Conservation (phyloP, 257 asterid genomes). For the Ballota nigra region DNA sequence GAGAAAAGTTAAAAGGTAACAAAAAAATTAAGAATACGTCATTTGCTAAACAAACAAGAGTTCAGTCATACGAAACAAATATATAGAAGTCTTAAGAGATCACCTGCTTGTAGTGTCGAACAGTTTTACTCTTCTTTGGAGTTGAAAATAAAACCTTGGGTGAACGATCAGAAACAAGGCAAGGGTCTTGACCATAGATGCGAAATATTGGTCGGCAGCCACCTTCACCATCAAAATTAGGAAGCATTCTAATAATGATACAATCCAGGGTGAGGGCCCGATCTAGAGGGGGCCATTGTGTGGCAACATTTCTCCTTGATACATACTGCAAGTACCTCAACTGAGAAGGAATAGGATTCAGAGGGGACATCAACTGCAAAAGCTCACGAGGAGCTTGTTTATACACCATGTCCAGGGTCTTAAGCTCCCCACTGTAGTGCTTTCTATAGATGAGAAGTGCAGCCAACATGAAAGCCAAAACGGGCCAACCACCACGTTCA, state of each 20-base stretch:
- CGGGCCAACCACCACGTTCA: conserved; percentile 96
- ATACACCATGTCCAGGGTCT: conserved; percentile 90
- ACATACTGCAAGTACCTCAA: conserved; percentile 85
- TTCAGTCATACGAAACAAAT: not conserved
- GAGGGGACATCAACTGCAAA: conserved; percentile 67
- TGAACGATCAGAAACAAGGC: conserved; percentile 58
- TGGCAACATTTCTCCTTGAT: conserved; percentile 78
- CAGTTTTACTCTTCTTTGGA: conserved; percentile 63
- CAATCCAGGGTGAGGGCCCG: conserved; percentile 88
- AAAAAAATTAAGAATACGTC: not conserved
- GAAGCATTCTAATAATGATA: conserved; percentile 79
- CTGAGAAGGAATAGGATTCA: conserved; percentile 94
- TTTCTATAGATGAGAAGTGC: conserved; percentile 74
- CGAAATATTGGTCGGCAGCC: conserved; percentile 92
- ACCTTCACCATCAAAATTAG: conserved; percentile 78
- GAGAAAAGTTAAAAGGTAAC: conserved; percentile 10
- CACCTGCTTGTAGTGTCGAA: conserved; percentile 89
- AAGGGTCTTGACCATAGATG: conserved; percentile 79
- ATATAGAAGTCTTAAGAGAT: conserved; percentile 16
- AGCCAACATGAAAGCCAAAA: conserved; percentile 91
- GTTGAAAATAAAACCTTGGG: conserved; percentile 81
- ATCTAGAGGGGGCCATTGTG: conserved; percentile 95
- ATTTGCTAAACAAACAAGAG: not conserved
- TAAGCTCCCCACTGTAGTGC: conserved; percentile 81
- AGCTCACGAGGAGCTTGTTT: conserved; percentile 94